Conservation (phyloP, 495 filamentous ascomycete species). For the Aspergillus avenaceus region DNA sequence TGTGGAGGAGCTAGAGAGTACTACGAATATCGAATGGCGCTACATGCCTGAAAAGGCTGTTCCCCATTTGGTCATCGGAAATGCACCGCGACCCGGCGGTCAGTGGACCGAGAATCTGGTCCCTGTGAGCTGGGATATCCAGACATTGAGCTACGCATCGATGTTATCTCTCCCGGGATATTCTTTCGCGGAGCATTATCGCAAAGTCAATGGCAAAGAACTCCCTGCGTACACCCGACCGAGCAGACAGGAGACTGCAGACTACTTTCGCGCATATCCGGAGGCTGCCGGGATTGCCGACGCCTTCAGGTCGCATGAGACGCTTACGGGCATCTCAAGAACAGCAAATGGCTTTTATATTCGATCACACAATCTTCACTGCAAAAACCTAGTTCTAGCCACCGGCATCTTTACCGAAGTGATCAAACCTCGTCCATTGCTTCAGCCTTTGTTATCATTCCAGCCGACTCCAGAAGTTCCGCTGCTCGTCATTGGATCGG, state of each 20-base stretch:
- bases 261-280: conserved; percentile 57
- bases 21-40: conserved; percentile 55
- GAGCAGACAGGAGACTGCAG: conserved; percentile 53
- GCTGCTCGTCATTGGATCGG: conserved; percentile 58
- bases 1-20: conserved; percentile 45
- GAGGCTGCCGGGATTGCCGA: conserved; percentile 49
- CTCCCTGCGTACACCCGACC: conserved; percentile 55
- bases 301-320: conserved; percentile 42
- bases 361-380: conserved; percentile 48
- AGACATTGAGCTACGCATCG: conserved; percentile 61
- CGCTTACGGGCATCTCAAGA: conserved; percentile 40
- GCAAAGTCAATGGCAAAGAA: conserved; percentile 31
- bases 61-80: conserved; percentile 55
- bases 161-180: conserved; percentile 64
- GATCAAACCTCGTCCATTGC: conserved; percentile 47
- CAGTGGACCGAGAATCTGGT: conserved; percentile 61
- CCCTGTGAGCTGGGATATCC: conserved; percentile 53
- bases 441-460: conserved; percentile 36
- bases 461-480: conserved; percentile 25
- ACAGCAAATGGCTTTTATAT: conserved; percentile 49
- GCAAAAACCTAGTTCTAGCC: conserved; percentile 59
- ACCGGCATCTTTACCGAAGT: conserved; percentile 59
- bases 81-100: conserved; percentile 51
- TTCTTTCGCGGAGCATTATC: conserved; percentile 53
- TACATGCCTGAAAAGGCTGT: conserved; percentile 48